Evolutionary conservation across 192 early-diverging fungal genomes (phyloP).

Genomic region (Podila horticola): DNA sequence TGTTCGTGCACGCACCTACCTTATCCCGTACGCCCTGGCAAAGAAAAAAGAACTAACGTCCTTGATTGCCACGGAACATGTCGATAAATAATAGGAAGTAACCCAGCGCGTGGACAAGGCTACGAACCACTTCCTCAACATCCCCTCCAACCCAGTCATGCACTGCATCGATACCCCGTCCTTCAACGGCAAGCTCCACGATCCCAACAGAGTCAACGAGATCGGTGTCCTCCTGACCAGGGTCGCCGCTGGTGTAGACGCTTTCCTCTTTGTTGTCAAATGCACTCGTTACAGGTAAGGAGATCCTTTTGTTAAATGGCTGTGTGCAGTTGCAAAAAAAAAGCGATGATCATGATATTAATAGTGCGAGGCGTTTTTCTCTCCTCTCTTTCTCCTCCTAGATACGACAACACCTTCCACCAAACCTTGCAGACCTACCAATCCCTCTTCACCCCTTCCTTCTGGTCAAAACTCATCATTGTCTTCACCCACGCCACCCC

Average conservation of each 20-base stretch:
- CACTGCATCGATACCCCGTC: constrained; percentile 57
- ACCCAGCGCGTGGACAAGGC: constrained; percentile 51
- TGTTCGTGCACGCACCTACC: too few relatives aligned
- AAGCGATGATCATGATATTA: background rate
- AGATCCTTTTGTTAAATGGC: background rate
- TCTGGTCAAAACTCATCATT: constrained; percentile 50
- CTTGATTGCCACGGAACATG: background rate
- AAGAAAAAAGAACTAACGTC: too few relatives aligned
- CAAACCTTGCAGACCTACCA: constrained; percentile 46
- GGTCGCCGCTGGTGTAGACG: constrained; percentile 49
- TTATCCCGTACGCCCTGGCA: too few relatives aligned
- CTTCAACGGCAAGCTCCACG: constrained; percentile 51
- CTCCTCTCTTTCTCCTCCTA: background rate
- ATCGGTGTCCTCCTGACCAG: constrained; percentile 42
- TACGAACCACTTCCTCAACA: constrained; percentile 48
- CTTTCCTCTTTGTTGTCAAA: constrained; percentile 53
- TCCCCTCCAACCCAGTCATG: constrained; percentile 45
- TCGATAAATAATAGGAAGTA: constrained; percentile 40
- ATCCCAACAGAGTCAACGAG: constrained; percentile 38
- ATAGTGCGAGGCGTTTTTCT: background rate
- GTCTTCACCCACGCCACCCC: constrained; percentile 49
- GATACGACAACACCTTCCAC: constrained; percentile 41
- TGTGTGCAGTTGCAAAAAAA: background rate
- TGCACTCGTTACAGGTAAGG: constrained; percentile 53
- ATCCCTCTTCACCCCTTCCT: constrained; percentile 30